A percentile compares a stretch with the other conserved stretches of the same genome.
These are phyloP conservation scores for Nigrospora oryzae DNA, from an alignment of 2,329 filamentous ascomycete species.

Conservation along the genomic window DNA sequence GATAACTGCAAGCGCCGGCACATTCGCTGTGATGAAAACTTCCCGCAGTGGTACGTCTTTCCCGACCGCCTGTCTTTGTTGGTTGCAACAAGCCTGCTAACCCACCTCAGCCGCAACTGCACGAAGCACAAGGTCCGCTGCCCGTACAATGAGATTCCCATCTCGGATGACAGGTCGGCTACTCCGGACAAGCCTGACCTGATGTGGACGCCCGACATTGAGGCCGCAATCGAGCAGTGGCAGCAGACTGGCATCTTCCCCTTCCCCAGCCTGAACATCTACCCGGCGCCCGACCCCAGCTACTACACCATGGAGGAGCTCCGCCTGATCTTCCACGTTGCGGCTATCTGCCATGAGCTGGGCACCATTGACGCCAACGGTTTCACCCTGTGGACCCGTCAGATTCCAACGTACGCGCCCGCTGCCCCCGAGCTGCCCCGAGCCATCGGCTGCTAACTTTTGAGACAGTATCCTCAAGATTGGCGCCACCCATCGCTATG, in stretches of 20 bases:
- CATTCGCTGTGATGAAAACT: conserved; percentile 95
- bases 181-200: conserved; percentile 60
- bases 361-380: conserved; percentile 67
- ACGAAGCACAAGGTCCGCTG: conserved; percentile 98
- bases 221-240: conserved; percentile 76
- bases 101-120: conserved; percentile 73
- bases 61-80: neutral
- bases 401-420: conserved; percentile 76
- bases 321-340: conserved; percentile 83
- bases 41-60: conserved; percentile 79
- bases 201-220: conserved; percentile 80
- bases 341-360: conserved; percentile 77
- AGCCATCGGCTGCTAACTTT: neutral
- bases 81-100: conserved; percentile 3
- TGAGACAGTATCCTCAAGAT: conserved; percentile 65
- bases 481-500: conserved; percentile 73
- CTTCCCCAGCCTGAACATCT: conserved; percentile 72
- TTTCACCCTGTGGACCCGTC: conserved; percentile 86
- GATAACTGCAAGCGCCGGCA: conserved; percentile 96
- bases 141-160: conserved; percentile 86
- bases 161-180: conserved; percentile 53
- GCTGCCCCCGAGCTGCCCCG: too few relatives aligned
- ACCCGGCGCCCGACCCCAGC: conserved; percentile 64
- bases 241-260: conserved; percentile 76
- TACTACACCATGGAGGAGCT: conserved; percentile 70